Base-by-base conservation (phyloP, 257 asterid species). In the Solanum dulcamara region DNA sequence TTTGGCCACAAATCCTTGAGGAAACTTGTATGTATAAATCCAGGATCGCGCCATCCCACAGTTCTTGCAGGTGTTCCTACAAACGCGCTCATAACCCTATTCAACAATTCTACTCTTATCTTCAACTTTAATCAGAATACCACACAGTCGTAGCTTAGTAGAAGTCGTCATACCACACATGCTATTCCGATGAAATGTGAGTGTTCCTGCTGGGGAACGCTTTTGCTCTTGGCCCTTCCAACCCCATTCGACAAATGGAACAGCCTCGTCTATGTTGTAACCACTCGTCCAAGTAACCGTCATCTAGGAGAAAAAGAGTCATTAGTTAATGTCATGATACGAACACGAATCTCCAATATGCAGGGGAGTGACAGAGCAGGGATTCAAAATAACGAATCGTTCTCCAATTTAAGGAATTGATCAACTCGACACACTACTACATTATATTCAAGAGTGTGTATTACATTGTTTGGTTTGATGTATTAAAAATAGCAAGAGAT, bases 41-140 rank as follows among this genome's bases (percentile, higher is more conserved):
- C 99, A 84, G 99, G 99, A 88, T 96, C 94, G 32, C 99, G 98
- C 98, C 99, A 96, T 30, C 99, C 98, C 26, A 96, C 97, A 20
- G 98, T 92, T 53, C 98, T 88, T 13, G 99, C 99, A 40, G 98
- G 99, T 46, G 97, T 50, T 81, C 99, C 98, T 95, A 48, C 77
- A 84, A 62, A 28, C 4, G 1, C 30, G 0, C 4, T 70, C 50
- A 35, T 70, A 9, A 10, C 50, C 74, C 20, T 33, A 70, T 68
- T 2, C 42, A 32, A 32, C 12, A 33, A 67, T 17, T 32, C 13
- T 67, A 67, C 42, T 17, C 7, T 38, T 67, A 17, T 67, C 13
- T 67, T 67, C 24, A 32, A 33, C 44, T 67, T 67, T 4, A 67
- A 18, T 4, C 44, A 81, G 77, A 33, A 60, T 10, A 51, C n/a